phyloP scores from a whole-genome alignment of 495 filamentous ascomycete genomes.

The Niebla homalea region DNA sequence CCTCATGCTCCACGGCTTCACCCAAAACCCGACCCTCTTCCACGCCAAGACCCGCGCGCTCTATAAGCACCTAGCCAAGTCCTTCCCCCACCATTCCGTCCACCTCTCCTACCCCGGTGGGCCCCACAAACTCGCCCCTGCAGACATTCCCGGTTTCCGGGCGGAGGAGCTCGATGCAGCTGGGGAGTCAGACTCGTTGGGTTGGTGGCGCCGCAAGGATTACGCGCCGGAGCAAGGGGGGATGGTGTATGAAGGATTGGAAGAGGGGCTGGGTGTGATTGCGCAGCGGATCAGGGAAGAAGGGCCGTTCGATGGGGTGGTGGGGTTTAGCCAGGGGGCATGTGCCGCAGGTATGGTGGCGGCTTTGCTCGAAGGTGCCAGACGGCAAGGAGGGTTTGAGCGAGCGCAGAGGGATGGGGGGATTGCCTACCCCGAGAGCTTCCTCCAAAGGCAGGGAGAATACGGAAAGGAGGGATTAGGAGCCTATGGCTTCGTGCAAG shows the following conservation, averaged over 20 bases:
- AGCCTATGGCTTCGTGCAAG: slow-evolving; percentile 35
- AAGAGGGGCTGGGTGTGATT: slow-evolving; percentile 45
- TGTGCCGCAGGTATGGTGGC: slow-evolving; percentile 50
- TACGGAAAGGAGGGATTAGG: not conserved
- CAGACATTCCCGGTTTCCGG: slow-evolving; percentile 57
- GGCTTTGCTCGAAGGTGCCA: slow-evolving; percentile 47
- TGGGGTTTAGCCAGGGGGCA: slow-evolving; percentile 67
- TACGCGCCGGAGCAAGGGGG: not conserved
- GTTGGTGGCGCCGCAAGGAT: slow-evolving; percentile 71
- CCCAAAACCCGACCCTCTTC: slow-evolving; percentile 80
- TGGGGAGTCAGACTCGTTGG: slow-evolving; percentile 44
- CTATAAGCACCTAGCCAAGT: slow-evolving; percentile 63
- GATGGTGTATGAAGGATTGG: slow-evolving; percentile 50
- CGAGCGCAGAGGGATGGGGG: slow-evolving; percentile 17
- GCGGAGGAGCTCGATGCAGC: slow-evolving; percentile 26
- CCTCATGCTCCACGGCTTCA: slow-evolving; percentile 60
- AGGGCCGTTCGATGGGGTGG: slow-evolving; percentile 54
- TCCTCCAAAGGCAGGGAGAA: slow-evolving; percentile 27
- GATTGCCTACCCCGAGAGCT: slow-evolving; percentile 37
- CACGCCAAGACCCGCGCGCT: slow-evolving; percentile 79
- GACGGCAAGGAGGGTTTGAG: slow-evolving; percentile 34
- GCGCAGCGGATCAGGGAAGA: slow-evolving; percentile 45
- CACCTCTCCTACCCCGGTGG: slow-evolving; percentile 40
- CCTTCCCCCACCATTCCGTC: slow-evolving; percentile 37
- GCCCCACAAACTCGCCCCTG: slow-evolving; percentile 41